A percentile compares a stretch with the other conserved stretches of the same genome.
Conservation (phyloP, 148 eudicot genomes). For the Cornus suecica region DNA sequence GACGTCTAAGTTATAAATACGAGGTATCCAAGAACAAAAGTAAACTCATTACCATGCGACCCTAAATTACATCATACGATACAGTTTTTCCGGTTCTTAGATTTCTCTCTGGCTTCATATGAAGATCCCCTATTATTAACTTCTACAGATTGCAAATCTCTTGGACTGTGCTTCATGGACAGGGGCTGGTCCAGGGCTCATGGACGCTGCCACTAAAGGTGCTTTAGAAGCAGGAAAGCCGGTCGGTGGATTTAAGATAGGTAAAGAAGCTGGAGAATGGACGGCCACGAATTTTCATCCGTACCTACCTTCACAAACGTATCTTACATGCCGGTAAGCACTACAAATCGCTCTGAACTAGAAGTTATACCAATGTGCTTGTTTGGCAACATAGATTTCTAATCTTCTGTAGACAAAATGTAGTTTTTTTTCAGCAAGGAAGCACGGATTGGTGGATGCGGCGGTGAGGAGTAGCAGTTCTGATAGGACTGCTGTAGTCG, state of each 20-base stretch:
- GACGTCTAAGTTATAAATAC: background rate
- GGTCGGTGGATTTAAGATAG: slow-evolving; percentile 92
- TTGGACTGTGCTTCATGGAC: slow-evolving; percentile 88
- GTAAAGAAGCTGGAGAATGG: slow-evolving; percentile 94
- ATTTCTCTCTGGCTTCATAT: background rate
- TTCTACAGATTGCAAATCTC: slow-evolving; percentile 61
- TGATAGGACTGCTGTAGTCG: slow-evolving; percentile 79
- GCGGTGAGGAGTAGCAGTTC: slow-evolving; percentile 59
- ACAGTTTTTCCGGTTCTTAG: background rate
- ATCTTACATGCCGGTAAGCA: slow-evolving; percentile 82
- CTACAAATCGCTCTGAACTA: background rate
- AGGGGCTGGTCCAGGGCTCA: slow-evolving; percentile 97
- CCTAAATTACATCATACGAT: background rate
- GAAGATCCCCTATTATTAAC: background rate
- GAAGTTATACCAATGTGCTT: background rate
- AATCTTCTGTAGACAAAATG: background rate
- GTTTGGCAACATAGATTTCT: background rate
- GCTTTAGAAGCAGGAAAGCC: slow-evolving; percentile 78
- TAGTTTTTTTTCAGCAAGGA: slow-evolving; percentile 95
- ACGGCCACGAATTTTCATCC: slow-evolving; percentile 73
- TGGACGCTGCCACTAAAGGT: slow-evolving; percentile 93
- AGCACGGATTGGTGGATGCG: slow-evolving; percentile 92
- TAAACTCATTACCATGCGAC: background rate
- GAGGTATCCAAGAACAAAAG: background rate
- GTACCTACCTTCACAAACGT: slow-evolving; percentile 62